Evolutionary conservation across 169 alveolate genomes (phyloP), one percentile per base, ranked within the genome.

Genomic region (Plasmodium billcollinsi): DNA sequence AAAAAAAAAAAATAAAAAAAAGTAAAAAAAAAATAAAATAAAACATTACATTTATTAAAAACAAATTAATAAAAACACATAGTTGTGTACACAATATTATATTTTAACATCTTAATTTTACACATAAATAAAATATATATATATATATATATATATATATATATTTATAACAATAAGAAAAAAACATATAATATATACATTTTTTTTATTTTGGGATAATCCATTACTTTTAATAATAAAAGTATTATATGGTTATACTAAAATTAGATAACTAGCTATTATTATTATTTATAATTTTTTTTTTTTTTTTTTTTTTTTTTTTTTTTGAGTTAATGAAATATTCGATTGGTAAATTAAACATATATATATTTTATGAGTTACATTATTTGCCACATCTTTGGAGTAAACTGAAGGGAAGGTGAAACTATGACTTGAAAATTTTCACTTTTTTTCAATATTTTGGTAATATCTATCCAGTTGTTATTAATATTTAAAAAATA

Each of bases 341-440:
- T 56, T 14, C 15, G 65, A 56, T 2, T 2, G 21, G 2, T 2
- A 18, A 18, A 18, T 18, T 56, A 56, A 14, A 8, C 65, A 56
- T 56, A 56, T 6, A 14, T 18, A 56, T 56, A 56, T 56, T 56
- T 52, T 52, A 14, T 14, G 21, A 12, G 21, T 26, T 83, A 83
- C 18, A 72, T 63, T 20, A 83, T 45, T 49, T 83, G 85, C 80
- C 83, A 83, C 50, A 83, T 52, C n/a, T 83, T 61, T 4, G 91
- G 91, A 29, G 56, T 69, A 58, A 83, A 69, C 5, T 83, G 80
- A 59, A 69, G 85, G n/a, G 91, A 50, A n/a, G 91, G 91, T 3
- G 91, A 69, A 83, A 83, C 70, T 50, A 83, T 83, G 29, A 83
- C 66, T 26, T 83, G 91, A 58, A 83, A 83, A 61, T 43, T 83